These are phyloP conservation scores for Podospora conica DNA, from an alignment of 495 filamentous ascomycete species.

Conservation along the genomic window DNA sequence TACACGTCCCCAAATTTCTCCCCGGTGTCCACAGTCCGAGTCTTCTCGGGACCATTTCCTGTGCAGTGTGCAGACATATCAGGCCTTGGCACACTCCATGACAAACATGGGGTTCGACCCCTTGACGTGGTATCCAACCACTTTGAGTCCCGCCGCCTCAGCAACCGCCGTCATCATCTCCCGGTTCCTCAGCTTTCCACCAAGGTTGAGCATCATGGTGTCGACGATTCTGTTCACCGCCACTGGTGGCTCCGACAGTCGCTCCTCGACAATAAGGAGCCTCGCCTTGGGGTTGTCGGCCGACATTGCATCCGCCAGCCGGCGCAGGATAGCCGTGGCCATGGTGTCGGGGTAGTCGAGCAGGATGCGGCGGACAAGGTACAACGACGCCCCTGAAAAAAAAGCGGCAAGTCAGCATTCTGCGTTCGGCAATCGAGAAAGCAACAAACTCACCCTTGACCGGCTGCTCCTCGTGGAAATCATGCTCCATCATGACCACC, in stretches of 20 bases:
- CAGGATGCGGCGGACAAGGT: slow-evolving; percentile 45
- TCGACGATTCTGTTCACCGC: slow-evolving; percentile 26
- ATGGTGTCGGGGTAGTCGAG: slow-evolving; percentile 46
- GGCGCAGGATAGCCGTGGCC: slow-evolving; percentile 33
- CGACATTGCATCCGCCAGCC: slow-evolving; percentile 35
- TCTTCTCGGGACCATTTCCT: too few relatives aligned
- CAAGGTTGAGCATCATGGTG: slow-evolving; percentile 28
- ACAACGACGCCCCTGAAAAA: slow-evolving; percentile 38
- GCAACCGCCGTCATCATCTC: slow-evolving; percentile 17
- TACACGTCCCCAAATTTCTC: not conserved
- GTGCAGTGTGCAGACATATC: not conserved
- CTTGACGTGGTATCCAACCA: slow-evolving; percentile 17
- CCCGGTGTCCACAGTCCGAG: too few relatives aligned
- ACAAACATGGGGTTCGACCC: slow-evolving; percentile 14
- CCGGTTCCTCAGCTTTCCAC: slow-evolving; percentile 27
- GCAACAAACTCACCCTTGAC: slow-evolving; percentile 25
- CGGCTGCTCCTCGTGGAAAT: slow-evolving; percentile 40
- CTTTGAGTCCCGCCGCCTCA: slow-evolving; percentile 16
- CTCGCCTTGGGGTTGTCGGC: slow-evolving; percentile 17
- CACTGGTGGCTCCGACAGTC: slow-evolving; percentile 15
- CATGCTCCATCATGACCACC: slow-evolving; percentile 32
- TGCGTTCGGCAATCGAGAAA: not conserved
- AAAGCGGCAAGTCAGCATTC: not conserved
- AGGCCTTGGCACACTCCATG: slow-evolving; percentile 24
- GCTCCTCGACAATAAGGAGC: slow-evolving; percentile 27